Evolutionary conservation across 495 filamentous ascomycete genomes (phyloP).

Genomic region (Penicillium steckii): DNA sequence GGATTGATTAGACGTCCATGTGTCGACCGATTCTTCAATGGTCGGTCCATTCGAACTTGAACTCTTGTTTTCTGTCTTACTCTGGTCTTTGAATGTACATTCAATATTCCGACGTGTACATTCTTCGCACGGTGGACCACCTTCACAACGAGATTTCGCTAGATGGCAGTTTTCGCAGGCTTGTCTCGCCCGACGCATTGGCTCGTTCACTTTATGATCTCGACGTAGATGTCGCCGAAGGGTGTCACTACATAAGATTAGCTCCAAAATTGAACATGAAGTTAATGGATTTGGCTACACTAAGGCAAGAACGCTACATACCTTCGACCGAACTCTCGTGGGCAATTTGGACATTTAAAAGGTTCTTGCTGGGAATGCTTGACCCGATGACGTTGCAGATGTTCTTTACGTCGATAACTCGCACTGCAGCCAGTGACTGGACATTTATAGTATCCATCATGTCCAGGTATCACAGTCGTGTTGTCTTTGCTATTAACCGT

Average conservation of each 20-base stretch:
- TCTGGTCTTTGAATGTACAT: slow-evolving; percentile 10
- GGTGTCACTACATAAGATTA: no score
- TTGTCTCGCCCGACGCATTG: slow-evolving; percentile 5
- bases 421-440: slow-evolving; percentile 2
- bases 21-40: no score
- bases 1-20: no score
- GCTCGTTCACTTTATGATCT: slow-evolving; percentile 18
- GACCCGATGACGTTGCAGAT: slow-evolving; percentile 2
- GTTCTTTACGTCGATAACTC: slow-evolving; percentile 4
- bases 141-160: slow-evolving; percentile 27
- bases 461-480: neutral
- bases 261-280: no score
- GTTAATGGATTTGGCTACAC: no score
- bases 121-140: slow-evolving; percentile 22
- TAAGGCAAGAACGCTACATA: no score
- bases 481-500: neutral
- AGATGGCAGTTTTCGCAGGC: slow-evolving; percentile 26
- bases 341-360: slow-evolving; percentile 18
- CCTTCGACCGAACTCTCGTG: slow-evolving; percentile 20
- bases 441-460: neutral
- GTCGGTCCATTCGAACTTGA: no score
- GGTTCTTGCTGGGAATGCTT: neutral
- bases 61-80: neutral
- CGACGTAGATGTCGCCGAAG: slow-evolving; percentile 26
- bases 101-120: slow-evolving; percentile 21